Base-by-base conservation (phyloP, 2,329 filamentous ascomycete genomes). In the Parastagonospora avenae region DNA sequence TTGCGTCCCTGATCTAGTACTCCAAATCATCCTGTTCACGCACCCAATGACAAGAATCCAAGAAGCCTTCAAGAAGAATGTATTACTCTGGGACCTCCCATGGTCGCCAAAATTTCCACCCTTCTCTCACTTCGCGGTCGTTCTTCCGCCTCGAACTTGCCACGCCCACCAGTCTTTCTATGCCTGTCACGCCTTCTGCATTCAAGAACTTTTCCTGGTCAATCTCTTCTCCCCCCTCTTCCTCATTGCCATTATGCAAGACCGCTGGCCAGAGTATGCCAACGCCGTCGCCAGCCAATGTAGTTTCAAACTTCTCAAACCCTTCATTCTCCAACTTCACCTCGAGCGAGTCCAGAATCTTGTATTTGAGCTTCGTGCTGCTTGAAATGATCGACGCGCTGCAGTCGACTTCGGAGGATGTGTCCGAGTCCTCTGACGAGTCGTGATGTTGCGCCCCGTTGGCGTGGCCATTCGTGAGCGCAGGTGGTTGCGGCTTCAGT, bases 241-340 rank as follows among this genome's bases (percentile, higher is more conserved):
- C 88, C 32, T 88, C 86, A n/a, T 83, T 85, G 5, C 89, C 90
- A 54, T 95, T 96, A 71, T 91, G 90, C 24, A 97, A 79, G 0
- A 97, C 88, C 0, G 94, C 94, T 1, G 94, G 94, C 86, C 90
- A 96, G 4, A 99, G 82, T 1, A 99, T 91, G 32, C 94, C 94
- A 1, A 99, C 91, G 10, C 94, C 94, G 65, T 97, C 91, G 33
- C 93, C 92, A 4, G 92, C 94, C 0, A 99, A 83, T 0, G 90
- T 97, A 0, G 92, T 94, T 73, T 92, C 85, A 66, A 96, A 97
- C 63, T 88, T 89, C 63, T 85, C 82, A 71, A 94, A 99, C 1
- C 90, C 90, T 60, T 80, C 78, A 8, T 68, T 70, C 32, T 76
- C 70, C 4, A 82, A 82, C 54, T 85, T 84, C 33, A 78, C 69